Base-by-base conservation (phyloP, 805 yeast genomes). In the Wickerhamomyces queroliae region DNA sequence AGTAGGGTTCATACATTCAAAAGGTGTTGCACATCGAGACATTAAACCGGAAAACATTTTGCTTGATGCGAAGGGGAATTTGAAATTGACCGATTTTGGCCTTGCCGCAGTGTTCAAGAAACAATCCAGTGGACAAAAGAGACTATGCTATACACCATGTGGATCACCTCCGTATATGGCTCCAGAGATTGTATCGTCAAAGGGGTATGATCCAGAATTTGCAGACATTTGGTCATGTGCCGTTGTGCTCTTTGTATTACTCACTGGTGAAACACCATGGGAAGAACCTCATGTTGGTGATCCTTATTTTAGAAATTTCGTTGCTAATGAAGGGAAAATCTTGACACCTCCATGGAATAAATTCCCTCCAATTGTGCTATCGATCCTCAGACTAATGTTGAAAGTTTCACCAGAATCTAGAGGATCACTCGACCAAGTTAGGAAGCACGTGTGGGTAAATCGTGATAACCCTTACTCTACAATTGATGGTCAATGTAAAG, bases 151-250 rank as follows among this genome's bases (percentile, higher is more conserved):
- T 19, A 72, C 79, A 22, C 70, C 81, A 24, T 75, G 88, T 57
- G 84, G 91, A 0, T 78, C 85, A 1, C 83, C 86, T 2, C 90
- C 89, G 6, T 83, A 83, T 53, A 73, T 81, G 66, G 91, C 93
- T 1, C 93, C 93, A 2, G 93, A 83, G 50, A 71, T 83, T 16
- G 59, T 72, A 17, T 47, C 50, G 18, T 35, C 42, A 6, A 58
- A 62, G 3, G 69, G 70, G 4, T 83, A 83, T 48, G 77, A 73
- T 34, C 78, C 87, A 1, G 76, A 74, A 38, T 47, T 55, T 3
- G 66, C 79, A 1, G 89, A 82, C 57, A 58, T 80, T 15, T 82
- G 89, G 90, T 78, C 87, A 0, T 71, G 82, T 49, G 88, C 86
- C 2, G 65, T 80, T 4, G 74, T 82, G 2, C 43, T 81, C 11